Conservation (phyloP, 2,329 filamentous ascomycete genomes). For the Aspergillus costaricaensis region DNA sequence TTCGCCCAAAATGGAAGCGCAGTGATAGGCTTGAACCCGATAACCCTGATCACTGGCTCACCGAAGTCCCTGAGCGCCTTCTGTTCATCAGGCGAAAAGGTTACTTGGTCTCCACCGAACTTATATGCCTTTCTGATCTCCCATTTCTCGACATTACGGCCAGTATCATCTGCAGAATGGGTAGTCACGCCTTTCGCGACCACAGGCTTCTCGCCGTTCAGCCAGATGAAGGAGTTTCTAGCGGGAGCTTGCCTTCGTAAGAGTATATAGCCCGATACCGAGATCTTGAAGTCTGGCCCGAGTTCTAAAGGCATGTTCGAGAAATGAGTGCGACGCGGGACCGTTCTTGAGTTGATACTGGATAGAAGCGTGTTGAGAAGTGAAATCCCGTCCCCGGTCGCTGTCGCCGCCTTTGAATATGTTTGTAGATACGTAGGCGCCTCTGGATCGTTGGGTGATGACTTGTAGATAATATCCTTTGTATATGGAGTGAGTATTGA, state of each 20-base stretch:
- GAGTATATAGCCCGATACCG: slow-evolving; percentile 89
- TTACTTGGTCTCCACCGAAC: slow-evolving; percentile 86
- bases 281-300: slow-evolving; percentile 79
- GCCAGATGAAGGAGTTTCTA: slow-evolving; percentile 82
- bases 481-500: slow-evolving; percentile 22
- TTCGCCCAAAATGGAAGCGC: slow-evolving; percentile 81
- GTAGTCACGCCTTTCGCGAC: slow-evolving; percentile 75
- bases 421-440: slow-evolving; percentile 59
- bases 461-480: slow-evolving; percentile 87
- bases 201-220: slow-evolving; percentile 81
- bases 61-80: slow-evolving; percentile 77
- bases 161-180: slow-evolving; percentile 74
- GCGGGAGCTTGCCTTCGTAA: slow-evolving; percentile 81
- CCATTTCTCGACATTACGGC: slow-evolving; percentile 72
- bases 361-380: slow-evolving; percentile 78
- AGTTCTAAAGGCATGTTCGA: slow-evolving; percentile 85
- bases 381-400: slow-evolving; percentile 73
- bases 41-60: slow-evolving; percentile 77
- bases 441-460: slow-evolving; percentile 68
- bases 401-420: slow-evolving; percentile 56
- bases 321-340: slow-evolving; percentile 82
- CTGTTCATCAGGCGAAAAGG: slow-evolving; percentile 83
- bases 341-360: slow-evolving; percentile 87
- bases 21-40: slow-evolving; percentile 86
- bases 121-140: slow-evolving; percentile 93